Percentiles rank a stretch among this genome's conserved stretches.
Conservation (phyloP, 352 stramenopile species). For the Globisporangium viniferum region DNA sequence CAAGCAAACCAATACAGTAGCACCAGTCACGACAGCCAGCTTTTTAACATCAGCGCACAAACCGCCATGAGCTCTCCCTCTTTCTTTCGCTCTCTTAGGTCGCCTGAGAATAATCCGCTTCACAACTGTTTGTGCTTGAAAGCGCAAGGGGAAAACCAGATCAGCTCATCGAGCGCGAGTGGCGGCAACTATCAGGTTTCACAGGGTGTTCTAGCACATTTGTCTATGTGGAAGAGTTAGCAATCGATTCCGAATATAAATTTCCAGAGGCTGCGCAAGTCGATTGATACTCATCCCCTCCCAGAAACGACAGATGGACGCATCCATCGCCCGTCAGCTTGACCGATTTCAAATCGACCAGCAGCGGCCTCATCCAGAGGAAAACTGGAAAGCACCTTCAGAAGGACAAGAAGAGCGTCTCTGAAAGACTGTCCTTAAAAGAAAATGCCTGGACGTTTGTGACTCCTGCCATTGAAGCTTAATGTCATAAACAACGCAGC, state of each 20-base stretch:
- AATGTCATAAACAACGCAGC: no score
- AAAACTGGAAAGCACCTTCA: background rate
- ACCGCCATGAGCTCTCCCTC: background rate
- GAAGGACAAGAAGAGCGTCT: no score
- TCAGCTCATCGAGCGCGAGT: conserved; percentile 8
- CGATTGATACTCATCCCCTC: background rate
- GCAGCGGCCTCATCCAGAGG: background rate
- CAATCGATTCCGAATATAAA: background rate
- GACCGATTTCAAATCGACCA: background rate
- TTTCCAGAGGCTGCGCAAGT: background rate
- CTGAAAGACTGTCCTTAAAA: no score
- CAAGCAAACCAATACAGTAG: background rate
- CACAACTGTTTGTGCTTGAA: background rate
- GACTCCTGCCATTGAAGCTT: no score
- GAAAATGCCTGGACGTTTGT: no score
- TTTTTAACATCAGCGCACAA: background rate
- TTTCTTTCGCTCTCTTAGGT: background rate
- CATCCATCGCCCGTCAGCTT: background rate
- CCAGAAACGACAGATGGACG: background rate
- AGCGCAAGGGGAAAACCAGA: background rate
- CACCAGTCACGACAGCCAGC: background rate
- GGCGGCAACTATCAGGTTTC: background rate
- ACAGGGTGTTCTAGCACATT: background rate
- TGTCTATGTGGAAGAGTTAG: no score
- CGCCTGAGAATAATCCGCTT: background rate